phyloP scores from a whole-genome alignment of 345 rosid species.

The Corchorus olitorius region DNA sequence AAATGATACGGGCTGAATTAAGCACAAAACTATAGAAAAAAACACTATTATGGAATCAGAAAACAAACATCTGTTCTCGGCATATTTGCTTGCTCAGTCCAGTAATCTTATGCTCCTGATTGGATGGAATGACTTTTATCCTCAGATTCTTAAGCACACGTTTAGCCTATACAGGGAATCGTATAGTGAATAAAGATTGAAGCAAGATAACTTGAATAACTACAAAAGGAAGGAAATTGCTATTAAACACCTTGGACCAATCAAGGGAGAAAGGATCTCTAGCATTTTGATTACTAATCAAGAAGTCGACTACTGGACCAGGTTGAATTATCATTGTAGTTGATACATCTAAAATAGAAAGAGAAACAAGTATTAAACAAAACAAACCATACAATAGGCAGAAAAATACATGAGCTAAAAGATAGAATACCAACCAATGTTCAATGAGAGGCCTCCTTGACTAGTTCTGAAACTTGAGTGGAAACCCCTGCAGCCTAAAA shows the following conservation, averaged over 20 bases:
- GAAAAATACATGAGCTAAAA: neutral
- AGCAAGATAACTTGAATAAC: neutral
- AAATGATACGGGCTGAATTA: too few species aligned
- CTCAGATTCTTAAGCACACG: constrained; percentile 69
- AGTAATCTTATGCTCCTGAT: constrained; percentile 80
- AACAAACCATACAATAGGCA: neutral
- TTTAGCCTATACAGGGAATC: constrained; percentile 57
- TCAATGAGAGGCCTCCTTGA: constrained; percentile 88
- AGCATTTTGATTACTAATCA: constrained; percentile 64
- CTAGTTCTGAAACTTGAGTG: constrained; percentile 86
- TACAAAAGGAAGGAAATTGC: neutral
- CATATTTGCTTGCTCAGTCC: constrained; percentile 75
- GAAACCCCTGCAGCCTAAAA: constrained; percentile 78
- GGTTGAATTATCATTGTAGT: constrained; percentile 89
- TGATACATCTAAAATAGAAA: constrained; percentile 62
- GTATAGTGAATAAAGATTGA: neutral
- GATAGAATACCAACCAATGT: constrained; percentile 56
- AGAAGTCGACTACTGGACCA: constrained; percentile 77
- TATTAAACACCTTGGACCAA: constrained; percentile 69
- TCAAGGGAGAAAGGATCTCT: constrained; percentile 62
- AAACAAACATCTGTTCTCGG: constrained; percentile 49
- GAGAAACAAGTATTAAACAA: constrained; percentile 15
- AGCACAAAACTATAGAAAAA: constrained; percentile 12
- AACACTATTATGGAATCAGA: constrained; percentile 12
- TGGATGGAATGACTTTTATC: constrained; percentile 67